Conservation (phyloP, 2,329 filamentous ascomycete species). For the Lasiodiplodia sp. region DNA sequence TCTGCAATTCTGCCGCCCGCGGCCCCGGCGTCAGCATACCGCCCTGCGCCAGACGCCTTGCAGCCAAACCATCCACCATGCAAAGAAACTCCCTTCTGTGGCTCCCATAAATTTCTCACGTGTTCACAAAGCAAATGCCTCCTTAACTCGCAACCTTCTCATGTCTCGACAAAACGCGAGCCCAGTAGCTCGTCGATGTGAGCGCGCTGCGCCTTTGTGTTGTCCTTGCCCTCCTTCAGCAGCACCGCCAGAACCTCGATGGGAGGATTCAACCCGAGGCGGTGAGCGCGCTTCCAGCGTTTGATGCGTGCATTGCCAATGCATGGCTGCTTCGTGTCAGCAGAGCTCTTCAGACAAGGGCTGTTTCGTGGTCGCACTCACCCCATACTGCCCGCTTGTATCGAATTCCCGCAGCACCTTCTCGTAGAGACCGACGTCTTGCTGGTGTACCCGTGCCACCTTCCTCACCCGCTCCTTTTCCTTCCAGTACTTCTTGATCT, state of each 20-base stretch:
- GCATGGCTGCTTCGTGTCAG: slow-evolving; percentile 69
- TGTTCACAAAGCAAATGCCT: neutral
- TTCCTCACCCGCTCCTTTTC: slow-evolving; percentile 72
- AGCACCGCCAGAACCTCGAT: slow-evolving; percentile 89
- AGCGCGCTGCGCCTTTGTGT: slow-evolving; percentile 67
- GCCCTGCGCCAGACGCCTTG: slow-evolving; percentile 23
- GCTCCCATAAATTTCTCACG: neutral
- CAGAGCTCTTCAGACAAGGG: slow-evolving; percentile 30
- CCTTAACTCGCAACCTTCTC: neutral
- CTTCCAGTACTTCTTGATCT: slow-evolving; percentile 81
- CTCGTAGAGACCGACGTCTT: slow-evolving; percentile 74
- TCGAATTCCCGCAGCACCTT: slow-evolving; percentile 93
- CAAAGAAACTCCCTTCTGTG: neutral
- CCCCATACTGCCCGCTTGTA: slow-evolving; percentile 88
- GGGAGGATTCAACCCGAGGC: slow-evolving; percentile 83
- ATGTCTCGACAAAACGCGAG: slow-evolving; percentile 53
- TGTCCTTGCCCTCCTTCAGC: slow-evolving; percentile 69
- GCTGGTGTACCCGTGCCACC: slow-evolving; percentile 78
- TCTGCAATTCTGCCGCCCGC: neutral
- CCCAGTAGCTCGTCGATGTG: slow-evolving; percentile 74
- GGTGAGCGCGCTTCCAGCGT: slow-evolving; percentile 87
- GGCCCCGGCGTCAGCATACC: slow-evolving; percentile 12
- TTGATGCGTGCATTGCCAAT: slow-evolving; percentile 82
- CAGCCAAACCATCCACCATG: slow-evolving; percentile 8
- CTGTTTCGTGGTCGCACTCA: slow-evolving; percentile 57